Percentiles rank a stretch among this genome's conserved stretches.
Evolutionary conservation across 1,284 basidiomycete species (phyloP).

Genomic region (Inonotus obliquus): DNA sequence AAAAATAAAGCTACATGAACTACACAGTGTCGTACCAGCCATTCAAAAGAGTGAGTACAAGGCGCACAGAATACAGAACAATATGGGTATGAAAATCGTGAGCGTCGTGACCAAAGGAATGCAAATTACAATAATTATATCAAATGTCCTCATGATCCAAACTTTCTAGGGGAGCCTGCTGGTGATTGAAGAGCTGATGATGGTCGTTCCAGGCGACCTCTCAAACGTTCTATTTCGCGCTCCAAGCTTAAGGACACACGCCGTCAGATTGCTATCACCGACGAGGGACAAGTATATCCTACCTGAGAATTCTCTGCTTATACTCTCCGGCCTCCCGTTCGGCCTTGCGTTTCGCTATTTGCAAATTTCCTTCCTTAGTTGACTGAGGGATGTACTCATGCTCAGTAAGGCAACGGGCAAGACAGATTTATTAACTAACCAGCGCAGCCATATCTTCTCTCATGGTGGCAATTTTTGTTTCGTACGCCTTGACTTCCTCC

Average conservation of each 20-base stretch:
- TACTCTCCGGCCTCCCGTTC: conserved; percentile 72
- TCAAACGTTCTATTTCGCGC: conserved; percentile 63
- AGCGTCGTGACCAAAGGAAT: conserved; percentile 1
- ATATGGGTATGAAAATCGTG: background rate
- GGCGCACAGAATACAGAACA: background rate
- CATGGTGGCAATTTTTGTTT: conserved; percentile 50
- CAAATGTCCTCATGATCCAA: conserved; percentile 23
- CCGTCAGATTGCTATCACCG: conserved; percentile 8
- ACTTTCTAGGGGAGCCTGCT: conserved; percentile 31
- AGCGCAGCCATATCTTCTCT: conserved; percentile 54
- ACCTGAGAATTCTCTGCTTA: conserved; percentile 68
- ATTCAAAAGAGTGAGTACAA: background rate
- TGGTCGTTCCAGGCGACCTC: conserved; percentile 55
- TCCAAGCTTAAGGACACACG: conserved; percentile 46
- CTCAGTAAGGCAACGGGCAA: background rate
- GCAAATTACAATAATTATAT: background rate
- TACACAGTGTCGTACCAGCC: conserved; percentile 1
- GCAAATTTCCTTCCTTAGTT: conserved; percentile 62
- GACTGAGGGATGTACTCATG: conserved; percentile 41
- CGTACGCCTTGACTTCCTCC: conserved; percentile 57
- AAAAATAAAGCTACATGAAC: conserved; percentile 12
- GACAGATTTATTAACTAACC: conserved; percentile 34
- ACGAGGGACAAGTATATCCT: conserved; percentile 24
- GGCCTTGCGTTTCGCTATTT: conserved; percentile 67
- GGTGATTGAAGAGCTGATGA: conserved; percentile 31